Percentiles rank a stretch among this genome's conserved stretches.
Evolutionary conservation across 2,329 filamentous ascomycete genomes (phyloP).

Genomic region (Pseudocercospora fijiensis): DNA sequence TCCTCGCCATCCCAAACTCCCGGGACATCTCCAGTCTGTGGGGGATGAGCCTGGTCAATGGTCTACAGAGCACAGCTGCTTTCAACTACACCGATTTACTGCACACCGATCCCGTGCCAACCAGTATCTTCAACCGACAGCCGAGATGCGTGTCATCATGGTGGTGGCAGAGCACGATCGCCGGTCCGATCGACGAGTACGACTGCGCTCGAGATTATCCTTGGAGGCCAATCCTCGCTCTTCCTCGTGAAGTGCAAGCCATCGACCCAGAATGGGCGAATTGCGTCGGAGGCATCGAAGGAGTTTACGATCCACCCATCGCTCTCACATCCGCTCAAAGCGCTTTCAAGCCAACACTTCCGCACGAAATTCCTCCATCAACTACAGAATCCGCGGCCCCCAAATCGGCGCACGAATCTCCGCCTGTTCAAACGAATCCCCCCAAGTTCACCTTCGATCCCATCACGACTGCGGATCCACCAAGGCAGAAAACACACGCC

Average conservation of each 20-base stretch:
- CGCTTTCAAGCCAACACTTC: slow-evolving; percentile 7
- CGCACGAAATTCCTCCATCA: neutral
- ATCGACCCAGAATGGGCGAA: slow-evolving; percentile 19
- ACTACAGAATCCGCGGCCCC: slow-evolving; percentile 1
- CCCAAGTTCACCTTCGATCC: slow-evolving; percentile 3
- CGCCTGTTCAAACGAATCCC: neutral
- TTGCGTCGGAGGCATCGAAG: slow-evolving; percentile 18
- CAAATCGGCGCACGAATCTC: neutral
- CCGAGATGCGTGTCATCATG: slow-evolving; percentile 12
- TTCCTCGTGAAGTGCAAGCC: slow-evolving; percentile 13
- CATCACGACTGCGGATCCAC: neutral
- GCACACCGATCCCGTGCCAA: slow-evolving; percentile 18
- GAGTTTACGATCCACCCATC: slow-evolving; percentile 18
- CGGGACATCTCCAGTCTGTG: slow-evolving; percentile 22
- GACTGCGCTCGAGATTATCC: slow-evolving; percentile 7
- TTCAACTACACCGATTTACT: slow-evolving; percentile 24
- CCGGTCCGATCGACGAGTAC: slow-evolving; percentile 12
- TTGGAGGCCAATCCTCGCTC: slow-evolving; percentile 17
- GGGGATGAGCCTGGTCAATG: slow-evolving; percentile 1
- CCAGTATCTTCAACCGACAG: slow-evolving; percentile 18
- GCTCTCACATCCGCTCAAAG: slow-evolving; percentile 13
- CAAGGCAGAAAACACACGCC: neutral
- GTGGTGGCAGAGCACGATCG: neutral
- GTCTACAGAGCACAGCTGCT: slow-evolving; percentile 4
- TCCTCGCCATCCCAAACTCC: slow-evolving; percentile 23